Evolutionary conservation across 495 filamentous ascomycete species (phyloP).

Genomic region (Penicillium waksmanii): DNA sequence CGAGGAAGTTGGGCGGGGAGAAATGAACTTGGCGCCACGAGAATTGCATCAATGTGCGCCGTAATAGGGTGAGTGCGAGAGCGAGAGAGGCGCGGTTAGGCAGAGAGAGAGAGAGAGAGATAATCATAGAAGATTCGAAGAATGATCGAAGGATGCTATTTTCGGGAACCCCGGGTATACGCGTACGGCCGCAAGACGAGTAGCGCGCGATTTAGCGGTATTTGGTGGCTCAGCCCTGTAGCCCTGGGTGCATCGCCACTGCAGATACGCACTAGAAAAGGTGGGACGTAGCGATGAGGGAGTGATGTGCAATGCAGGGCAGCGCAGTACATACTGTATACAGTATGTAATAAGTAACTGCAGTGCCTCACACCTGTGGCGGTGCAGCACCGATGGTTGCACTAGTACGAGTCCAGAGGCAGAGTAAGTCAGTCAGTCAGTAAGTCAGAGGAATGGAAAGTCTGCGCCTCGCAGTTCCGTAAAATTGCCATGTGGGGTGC

Average conservation of each 20-base stretch:
- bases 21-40: constrained; percentile 5
- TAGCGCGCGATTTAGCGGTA: constrained; percentile 4
- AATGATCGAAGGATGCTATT: constrained; percentile 23
- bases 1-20: neutral
- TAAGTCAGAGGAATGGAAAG: neutral
- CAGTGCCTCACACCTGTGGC: neutral
- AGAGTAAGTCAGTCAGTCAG: no score
- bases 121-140: constrained; percentile 20
- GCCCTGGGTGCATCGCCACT: neutral
- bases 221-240: constrained; percentile 18
- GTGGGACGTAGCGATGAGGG: neutral
- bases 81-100: neutral
- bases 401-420: no score
- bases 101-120: neutral
- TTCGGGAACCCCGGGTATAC: constrained; percentile 1
- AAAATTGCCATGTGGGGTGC: constrained; percentile 30
- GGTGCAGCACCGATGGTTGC: neutral
- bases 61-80: neutral
- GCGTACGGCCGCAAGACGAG: neutral
- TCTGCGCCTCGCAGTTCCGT: constrained; percentile 26
- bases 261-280: neutral
- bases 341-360: neutral
- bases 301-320: constrained; percentile 5
- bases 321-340: constrained; percentile 6
- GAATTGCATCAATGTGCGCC: neutral